Evolutionary conservation across 2,329 filamentous ascomycete species (phyloP).

Genomic region (Graphiopsis chlorocephala): DNA sequence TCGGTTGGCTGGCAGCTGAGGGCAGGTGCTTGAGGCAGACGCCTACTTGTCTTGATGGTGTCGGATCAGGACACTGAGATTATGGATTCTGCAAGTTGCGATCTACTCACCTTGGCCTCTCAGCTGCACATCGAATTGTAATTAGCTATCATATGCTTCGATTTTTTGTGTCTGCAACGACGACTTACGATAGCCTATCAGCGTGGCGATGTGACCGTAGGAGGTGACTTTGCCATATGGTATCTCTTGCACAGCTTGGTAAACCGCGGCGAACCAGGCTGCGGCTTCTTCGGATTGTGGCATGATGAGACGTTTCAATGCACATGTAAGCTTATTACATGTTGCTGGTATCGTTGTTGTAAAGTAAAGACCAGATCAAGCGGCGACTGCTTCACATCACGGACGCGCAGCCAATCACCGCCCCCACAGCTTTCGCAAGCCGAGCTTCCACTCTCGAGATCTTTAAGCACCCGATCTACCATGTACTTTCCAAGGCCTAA

Average conservation of each 20-base stretch:
- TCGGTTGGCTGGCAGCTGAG: constrained; percentile 39
- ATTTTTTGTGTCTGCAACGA: not conserved
- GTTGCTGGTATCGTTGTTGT: not conserved
- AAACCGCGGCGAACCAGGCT: constrained; percentile 74
- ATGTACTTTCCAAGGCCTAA: not conserved
- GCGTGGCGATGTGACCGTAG: constrained; percentile 75
- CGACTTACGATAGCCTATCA: constrained; percentile 68
- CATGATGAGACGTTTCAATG: constrained; percentile 47
- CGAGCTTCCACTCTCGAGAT: constrained; percentile 1
- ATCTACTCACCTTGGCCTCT: constrained; percentile 44
- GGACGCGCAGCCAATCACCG: constrained; percentile 4
- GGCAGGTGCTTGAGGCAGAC: constrained; percentile 86
- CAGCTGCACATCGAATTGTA: constrained; percentile 34
- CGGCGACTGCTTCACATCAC: not conserved
- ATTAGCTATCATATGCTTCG: not conserved
- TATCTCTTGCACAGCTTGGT: constrained; percentile 80
- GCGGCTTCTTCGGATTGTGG: constrained; percentile 69
- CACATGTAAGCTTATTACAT: constrained; percentile 14
- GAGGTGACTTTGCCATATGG: constrained; percentile 79
- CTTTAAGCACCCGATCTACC: not conserved
- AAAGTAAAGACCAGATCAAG: not conserved
- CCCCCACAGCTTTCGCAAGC: not conserved
- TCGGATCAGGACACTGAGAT: constrained; percentile 10
- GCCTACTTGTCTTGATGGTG: constrained; percentile 69
- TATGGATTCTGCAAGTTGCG: not conserved